Conservation (phyloP, 768 basidiomycete species). For the Collybia mongolica region DNA sequence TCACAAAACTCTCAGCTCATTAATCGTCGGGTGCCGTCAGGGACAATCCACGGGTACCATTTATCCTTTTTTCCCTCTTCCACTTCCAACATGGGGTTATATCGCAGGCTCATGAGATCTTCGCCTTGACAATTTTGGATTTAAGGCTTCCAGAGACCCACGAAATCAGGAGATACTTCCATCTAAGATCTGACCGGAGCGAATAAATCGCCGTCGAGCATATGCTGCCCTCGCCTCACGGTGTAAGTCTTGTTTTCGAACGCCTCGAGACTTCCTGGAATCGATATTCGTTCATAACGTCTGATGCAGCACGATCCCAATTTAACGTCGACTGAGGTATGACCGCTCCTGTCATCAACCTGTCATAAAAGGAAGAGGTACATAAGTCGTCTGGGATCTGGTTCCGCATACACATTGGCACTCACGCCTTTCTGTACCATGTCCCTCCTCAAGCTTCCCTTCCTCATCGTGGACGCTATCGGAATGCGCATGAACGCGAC, state of each 20-base stretch:
- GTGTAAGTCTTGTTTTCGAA: background rate
- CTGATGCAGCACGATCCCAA: background rate
- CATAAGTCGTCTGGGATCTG: too few relatives aligned
- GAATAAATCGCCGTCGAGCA: slow-evolving; percentile 12
- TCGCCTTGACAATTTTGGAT: too few relatives aligned
- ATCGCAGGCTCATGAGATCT: too few relatives aligned
- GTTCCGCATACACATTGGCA: too few relatives aligned
- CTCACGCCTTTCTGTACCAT: slow-evolving; percentile 1
- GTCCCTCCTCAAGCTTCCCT: slow-evolving; percentile 31
- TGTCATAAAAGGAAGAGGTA: background rate
- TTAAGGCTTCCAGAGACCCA: too few relatives aligned
- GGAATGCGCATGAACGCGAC: slow-evolving; percentile 36
- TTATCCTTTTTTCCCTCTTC: too few relatives aligned
- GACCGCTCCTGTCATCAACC: too few relatives aligned
- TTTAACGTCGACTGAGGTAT: too few relatives aligned
- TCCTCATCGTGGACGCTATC: slow-evolving; percentile 31
- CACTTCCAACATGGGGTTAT: too few relatives aligned
- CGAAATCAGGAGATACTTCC: background rate
- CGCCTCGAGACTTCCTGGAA: background rate
- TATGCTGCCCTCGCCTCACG: slow-evolving; percentile 5
- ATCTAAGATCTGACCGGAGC: slow-evolving; percentile 17
- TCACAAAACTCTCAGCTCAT: too few relatives aligned
- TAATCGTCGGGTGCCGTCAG: too few relatives aligned
- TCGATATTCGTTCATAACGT: background rate
- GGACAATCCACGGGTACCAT: too few relatives aligned